These are phyloP conservation scores for Diaporthe eres DNA, from an alignment of 2,329 filamentous ascomycete species.

Conservation along the genomic window DNA sequence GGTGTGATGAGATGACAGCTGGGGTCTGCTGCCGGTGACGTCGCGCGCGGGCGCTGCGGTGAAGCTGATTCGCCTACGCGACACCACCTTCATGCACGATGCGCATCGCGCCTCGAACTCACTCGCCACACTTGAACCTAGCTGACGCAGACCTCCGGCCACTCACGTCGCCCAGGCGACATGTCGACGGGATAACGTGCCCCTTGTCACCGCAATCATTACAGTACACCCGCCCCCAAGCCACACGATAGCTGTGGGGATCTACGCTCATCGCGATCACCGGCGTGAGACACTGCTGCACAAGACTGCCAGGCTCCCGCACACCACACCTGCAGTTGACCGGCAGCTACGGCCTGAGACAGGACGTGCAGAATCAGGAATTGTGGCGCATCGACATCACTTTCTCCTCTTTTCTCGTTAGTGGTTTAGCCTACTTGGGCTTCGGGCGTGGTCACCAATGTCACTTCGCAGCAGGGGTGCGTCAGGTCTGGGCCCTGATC, in stretches of 20 bases:
- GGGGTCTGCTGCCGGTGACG: constrained; percentile 36
- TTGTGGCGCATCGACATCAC: constrained; percentile 37
- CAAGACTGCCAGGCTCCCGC: background rate
- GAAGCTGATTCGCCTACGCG: constrained; percentile 31
- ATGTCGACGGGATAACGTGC: background rate
- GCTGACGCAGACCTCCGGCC: constrained; percentile 25
- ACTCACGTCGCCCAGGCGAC: constrained; percentile 19
- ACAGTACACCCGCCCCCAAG: background rate
- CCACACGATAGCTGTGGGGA: constrained; percentile 27
- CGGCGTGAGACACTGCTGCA: constrained; percentile 27
- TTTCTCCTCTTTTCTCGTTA: constrained; percentile 31
- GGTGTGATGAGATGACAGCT: constrained; percentile 29
- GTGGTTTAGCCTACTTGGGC: constrained; percentile 19
- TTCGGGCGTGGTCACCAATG: background rate
- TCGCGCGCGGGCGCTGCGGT: constrained; percentile 7
- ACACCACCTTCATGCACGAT: constrained; percentile 36
- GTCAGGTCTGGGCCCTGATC: constrained; percentile 7
- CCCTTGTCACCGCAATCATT: background rate
- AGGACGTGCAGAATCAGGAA: constrained; percentile 31
- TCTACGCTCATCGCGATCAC: constrained; percentile 24
- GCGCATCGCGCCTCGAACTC: constrained; percentile 34
- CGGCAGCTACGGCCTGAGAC: constrained; percentile 10
- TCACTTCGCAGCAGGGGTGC: constrained; percentile 15
- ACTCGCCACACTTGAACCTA: constrained; percentile 36
- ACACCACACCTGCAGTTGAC: constrained; percentile 17